Conservation (phyloP, 176 grass and related monocot genomes). For the Juncus effusus region DNA sequence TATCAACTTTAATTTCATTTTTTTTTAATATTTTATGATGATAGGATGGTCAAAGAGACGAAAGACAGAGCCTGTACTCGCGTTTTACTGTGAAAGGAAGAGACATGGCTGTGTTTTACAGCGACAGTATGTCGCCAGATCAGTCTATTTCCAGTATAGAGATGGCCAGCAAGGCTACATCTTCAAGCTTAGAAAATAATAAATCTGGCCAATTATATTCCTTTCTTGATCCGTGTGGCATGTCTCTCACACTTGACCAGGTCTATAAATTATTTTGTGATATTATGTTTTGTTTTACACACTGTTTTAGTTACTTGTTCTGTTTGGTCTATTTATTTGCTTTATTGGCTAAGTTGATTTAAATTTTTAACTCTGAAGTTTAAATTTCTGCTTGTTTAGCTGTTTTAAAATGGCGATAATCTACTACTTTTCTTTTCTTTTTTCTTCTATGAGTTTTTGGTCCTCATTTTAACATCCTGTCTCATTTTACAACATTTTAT, state of each 20-base stretch:
- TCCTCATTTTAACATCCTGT: too few relatives aligned
- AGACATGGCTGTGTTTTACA: conserved; percentile 94
- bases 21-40: conserved; percentile 25
- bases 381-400: too few relatives aligned
- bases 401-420: too few relatives aligned
- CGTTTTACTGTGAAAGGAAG: conserved; percentile 86
- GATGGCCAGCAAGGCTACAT: conserved; percentile 29
- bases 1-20: conserved; percentile 14
- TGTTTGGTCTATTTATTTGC: too few relatives aligned
- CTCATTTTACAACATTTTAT: background rate
- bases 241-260: conserved; percentile 95
- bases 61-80: conserved; percentile 82
- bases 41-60: conserved; percentile 54
- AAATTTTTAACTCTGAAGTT: too few relatives aligned
- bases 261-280: conserved; percentile 25
- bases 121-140: conserved; percentile 43
- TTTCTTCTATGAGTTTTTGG: too few relatives aligned
- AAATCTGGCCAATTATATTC: conserved; percentile 52
- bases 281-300: background rate
- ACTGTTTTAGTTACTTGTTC: too few relatives aligned
- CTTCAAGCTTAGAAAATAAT: conserved; percentile 18
- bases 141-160: conserved; percentile 28
- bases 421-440: too few relatives aligned
- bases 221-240: conserved; percentile 91
- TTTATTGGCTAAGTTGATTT: too few relatives aligned